These are phyloP conservation scores for Fagopyrum esculentum DNA, from an alignment of 148 eudicot species.

Conservation along the genomic window DNA sequence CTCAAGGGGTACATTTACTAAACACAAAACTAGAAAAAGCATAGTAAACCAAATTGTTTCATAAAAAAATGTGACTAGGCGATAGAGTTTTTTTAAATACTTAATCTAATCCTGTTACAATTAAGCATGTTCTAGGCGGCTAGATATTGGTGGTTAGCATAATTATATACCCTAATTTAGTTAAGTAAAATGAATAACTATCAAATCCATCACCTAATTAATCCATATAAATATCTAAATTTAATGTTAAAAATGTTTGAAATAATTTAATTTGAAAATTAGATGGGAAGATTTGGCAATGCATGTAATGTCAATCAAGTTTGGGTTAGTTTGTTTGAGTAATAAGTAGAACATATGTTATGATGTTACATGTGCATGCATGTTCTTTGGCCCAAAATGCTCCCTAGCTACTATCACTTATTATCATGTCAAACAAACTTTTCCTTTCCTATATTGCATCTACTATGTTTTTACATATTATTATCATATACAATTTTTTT, in stretches of 20 bases:
- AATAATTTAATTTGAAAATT: background rate
- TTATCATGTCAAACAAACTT: background rate
- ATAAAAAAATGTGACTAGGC: background rate
- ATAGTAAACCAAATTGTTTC: too few species aligned
- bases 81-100: background rate
- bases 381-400: conserved; percentile 12
- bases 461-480: background rate
- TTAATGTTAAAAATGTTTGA: background rate
- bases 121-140: conserved; percentile 7
- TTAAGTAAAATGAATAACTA: background rate
- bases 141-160: conserved; percentile 1
- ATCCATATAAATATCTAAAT: background rate
- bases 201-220: background rate
- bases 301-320: background rate
- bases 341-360: background rate
- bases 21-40: too few species aligned
- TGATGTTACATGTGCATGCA: conserved; percentile 11
- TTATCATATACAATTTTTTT: too few species aligned
- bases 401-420: background rate
- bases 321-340: background rate
- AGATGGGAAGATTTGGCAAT: background rate
- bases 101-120: background rate
- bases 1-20: too few species aligned
- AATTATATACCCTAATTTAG: background rate
- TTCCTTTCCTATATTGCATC: background rate